These are phyloP conservation scores for Ottelia alismoides DNA, from an alignment of 106 monocot genomes.

Conservation along the genomic window DNA sequence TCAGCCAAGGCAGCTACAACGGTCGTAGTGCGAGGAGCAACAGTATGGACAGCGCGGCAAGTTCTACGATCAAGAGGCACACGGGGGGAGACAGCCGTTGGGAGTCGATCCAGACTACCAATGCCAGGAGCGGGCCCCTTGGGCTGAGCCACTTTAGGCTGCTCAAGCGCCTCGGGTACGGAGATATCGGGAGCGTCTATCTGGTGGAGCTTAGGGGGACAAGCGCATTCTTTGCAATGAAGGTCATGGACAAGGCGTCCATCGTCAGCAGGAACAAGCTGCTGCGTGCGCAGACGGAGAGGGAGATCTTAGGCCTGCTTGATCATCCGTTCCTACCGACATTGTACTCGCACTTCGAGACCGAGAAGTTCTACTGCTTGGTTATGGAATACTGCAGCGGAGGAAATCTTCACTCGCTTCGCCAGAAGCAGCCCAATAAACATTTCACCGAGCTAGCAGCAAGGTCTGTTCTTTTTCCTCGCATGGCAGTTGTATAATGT, in stretches of 20 bases:
- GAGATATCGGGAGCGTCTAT: slow-evolving; percentile 15
- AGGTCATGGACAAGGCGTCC: slow-evolving; percentile 14
- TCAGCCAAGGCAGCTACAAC: too few relatives aligned
- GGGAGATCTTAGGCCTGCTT: slow-evolving; percentile 9
- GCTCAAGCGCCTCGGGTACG: slow-evolving; percentile 11
- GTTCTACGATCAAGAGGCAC: too few relatives aligned
- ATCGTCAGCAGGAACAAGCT: slow-evolving; percentile 5
- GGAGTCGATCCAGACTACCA: too few relatives aligned
- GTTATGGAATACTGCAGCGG: slow-evolving; percentile 13
- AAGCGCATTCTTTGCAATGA: slow-evolving; percentile 19
- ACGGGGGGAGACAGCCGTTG: too few relatives aligned
- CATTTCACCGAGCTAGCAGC: slow-evolving; percentile 8
- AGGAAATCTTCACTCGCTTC: slow-evolving; percentile 7
- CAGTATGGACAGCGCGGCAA: too few relatives aligned
- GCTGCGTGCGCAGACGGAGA: slow-evolving; percentile 10
- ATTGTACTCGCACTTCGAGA: slow-evolving; percentile 10
- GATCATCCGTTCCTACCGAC: slow-evolving; percentile 14
- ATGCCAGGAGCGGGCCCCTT: too few relatives aligned
- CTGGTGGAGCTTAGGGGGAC: slow-evolving; percentile 7
- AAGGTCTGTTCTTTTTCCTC: neutral
- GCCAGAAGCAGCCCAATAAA: slow-evolving; percentile 9
- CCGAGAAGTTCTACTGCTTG: too few relatives aligned
- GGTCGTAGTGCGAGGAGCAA: too few relatives aligned
- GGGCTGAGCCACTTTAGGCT: slow-evolving; percentile 4
- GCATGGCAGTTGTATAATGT: too few relatives aligned